Evolutionary conservation across 202 grass and related monocot species (phyloP), one percentile per base, ranked within the genome.

Genomic region (Bolboschoenoplectus hybrid): DNA sequence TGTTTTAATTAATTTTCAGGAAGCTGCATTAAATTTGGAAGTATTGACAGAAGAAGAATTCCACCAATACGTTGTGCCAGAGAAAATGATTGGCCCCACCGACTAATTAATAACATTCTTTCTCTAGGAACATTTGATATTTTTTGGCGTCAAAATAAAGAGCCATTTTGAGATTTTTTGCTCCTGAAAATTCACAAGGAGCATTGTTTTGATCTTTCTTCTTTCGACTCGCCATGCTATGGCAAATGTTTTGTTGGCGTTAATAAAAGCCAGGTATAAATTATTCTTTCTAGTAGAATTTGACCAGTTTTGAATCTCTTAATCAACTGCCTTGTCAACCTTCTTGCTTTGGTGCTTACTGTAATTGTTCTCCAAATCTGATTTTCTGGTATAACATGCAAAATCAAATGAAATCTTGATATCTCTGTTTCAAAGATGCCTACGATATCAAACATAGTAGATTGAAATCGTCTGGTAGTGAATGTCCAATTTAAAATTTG

Each of bases 51-150:
- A 92, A 84, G n/a, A 92, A 85, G 97, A 98, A 89, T 98, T 98
- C 55, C 87, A 98, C 86, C 82, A 95, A 71, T 88, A 94, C 65
- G 96, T 98, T 9, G 91, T 98, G 39, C 93, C 97, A 19, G 97
- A 96, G 89, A 98, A 98, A 90, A 98, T 98, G 97, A 93, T 96
- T 52, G 89, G 90, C 12, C 97, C 93, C 81, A 87, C 69, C 60
- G 91, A 98, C 85, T 74, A 74, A 57, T 10, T 20, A 40, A 57
- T 60, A 80, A 60, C 45, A 50, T 38, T 80, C 1, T 60, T 58
- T 57, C 13, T n/a, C 9, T 2, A 9, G 47, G 32, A 41, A 72
- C 8, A 1, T 47, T 9, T 17, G 51, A 19, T 40, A n/a, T 80
- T 43, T 80, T 61, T 44, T 5, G 38, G 32, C 34, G 2, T 9